Evolutionary conservation across 805 yeast species (phyloP).

Genomic region (Candida gorgasii): DNA sequence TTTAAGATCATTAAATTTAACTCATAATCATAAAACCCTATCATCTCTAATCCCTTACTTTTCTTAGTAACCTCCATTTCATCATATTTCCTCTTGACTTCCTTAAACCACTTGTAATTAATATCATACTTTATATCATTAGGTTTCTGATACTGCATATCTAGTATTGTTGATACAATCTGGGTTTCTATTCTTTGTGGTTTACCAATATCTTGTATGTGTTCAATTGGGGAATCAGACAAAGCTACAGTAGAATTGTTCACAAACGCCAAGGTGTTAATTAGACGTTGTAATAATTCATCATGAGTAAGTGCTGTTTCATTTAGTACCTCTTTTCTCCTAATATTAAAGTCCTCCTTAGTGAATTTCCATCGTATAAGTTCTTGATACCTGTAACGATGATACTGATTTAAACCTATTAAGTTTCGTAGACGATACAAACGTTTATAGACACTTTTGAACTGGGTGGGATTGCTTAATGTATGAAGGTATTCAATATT

Average conservation of each 20-base stretch:
- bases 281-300: constrained; percentile 22
- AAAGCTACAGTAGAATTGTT: constrained; percentile 30
- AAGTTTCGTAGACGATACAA: constrained; percentile 33
- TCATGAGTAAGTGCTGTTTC: constrained; percentile 12
- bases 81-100: constrained; percentile 11
- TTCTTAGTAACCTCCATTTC: constrained; percentile 8
- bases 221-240: constrained; percentile 8
- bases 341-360: constrained; percentile 18
- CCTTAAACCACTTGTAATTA: constrained; percentile 23
- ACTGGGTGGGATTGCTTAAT: constrained; percentile 15
- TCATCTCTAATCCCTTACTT: constrained; percentile 4
- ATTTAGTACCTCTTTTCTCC: constrained; percentile 12
- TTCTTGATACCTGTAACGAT: constrained; percentile 18
- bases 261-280: constrained; percentile 32
- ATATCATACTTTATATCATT: constrained; percentile 25
- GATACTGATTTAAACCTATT: constrained; percentile 17
- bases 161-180: constrained; percentile 25
- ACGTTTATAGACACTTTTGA: constrained; percentile 29
- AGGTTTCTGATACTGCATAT: constrained; percentile 25
- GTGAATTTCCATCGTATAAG: constrained; percentile 29
- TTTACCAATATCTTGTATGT: constrained; percentile 6
- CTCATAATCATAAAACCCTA: constrained; percentile 28
- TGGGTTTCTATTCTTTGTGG: constrained; percentile 22
- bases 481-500: neutral
- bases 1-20: constrained; percentile 29